These are phyloP conservation scores for Chalciporus piperatus DNA, from an alignment of 768 basidiomycete genomes.

Conservation along the genomic window DNA sequence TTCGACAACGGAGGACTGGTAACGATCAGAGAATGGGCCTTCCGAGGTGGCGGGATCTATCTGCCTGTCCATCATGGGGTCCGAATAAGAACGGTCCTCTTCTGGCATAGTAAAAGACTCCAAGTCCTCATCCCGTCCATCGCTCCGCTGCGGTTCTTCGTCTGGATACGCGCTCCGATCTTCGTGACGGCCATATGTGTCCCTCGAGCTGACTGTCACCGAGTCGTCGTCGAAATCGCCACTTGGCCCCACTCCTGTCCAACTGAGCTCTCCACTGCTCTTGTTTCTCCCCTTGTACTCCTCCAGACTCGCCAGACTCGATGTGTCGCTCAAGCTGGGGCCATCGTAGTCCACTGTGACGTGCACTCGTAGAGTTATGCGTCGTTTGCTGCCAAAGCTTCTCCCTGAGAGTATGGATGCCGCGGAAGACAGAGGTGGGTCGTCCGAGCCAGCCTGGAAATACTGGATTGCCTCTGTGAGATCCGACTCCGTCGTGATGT, in stretches of 20 bases:
- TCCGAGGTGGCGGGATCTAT: slow-evolving; percentile 2
- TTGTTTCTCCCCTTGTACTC: slow-evolving; percentile 61
- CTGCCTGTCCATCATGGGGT: background rate
- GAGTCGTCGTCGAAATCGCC: slow-evolving; percentile 66
- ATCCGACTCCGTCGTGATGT: slow-evolving; percentile 68
- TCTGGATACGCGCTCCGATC: slow-evolving; percentile 3
- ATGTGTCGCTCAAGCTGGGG: slow-evolving; percentile 85
- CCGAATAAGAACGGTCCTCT: background rate
- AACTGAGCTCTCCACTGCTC: slow-evolving; percentile 44
- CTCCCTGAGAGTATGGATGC: slow-evolving; percentile 68
- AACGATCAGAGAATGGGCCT: slow-evolving; percentile 31
- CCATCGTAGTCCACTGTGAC: slow-evolving; percentile 89
- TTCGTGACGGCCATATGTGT: slow-evolving; percentile 34
- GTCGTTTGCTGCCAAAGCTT: slow-evolving; percentile 65
- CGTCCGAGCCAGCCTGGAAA: slow-evolving; percentile 74
- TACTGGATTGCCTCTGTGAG: slow-evolving; percentile 86
- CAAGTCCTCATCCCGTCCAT: background rate
- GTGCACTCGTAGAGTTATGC: slow-evolving; percentile 73
- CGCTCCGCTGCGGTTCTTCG: background rate
- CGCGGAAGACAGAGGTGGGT: slow-evolving; percentile 65
- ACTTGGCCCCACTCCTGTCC: slow-evolving; percentile 45
- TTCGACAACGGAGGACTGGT: slow-evolving; percentile 23
- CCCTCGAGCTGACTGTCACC: slow-evolving; percentile 72
- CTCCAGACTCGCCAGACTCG: slow-evolving; percentile 75
- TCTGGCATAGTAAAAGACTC: slow-evolving; percentile 9